These are phyloP conservation scores for Corynespora cassiicola DNA, from an alignment of 2,329 filamentous ascomycete genomes.

Conservation along the genomic window DNA sequence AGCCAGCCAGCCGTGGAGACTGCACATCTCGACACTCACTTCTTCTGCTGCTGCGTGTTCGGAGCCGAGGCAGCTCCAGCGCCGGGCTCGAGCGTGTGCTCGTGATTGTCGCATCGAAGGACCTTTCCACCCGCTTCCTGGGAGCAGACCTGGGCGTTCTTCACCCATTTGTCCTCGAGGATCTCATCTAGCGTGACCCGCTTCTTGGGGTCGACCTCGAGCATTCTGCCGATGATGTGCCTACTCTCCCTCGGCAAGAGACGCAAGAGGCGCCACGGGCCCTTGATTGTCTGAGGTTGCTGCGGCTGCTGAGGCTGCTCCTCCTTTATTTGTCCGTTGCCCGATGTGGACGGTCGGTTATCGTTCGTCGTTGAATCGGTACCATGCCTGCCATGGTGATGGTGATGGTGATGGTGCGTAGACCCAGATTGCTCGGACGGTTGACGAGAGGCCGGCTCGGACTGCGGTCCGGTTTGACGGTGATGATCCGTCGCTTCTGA, in stretches of 20 bases:
- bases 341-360: slow-evolving; percentile 13
- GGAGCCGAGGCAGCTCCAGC: slow-evolving; percentile 37
- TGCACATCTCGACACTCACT: slow-evolving; percentile 26
- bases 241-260: slow-evolving; percentile 88
- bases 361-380: slow-evolving; percentile 21
- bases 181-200: slow-evolving; percentile 88
- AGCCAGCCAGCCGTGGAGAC: too few species aligned
- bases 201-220: slow-evolving; percentile 83
- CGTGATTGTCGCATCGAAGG: slow-evolving; percentile 76
- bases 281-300: slow-evolving; percentile 72
- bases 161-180: slow-evolving; percentile 88
- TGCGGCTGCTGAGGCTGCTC: too few species aligned
- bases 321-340: slow-evolving; percentile 55
- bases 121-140: slow-evolving; percentile 78
- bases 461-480: slow-evolving; percentile 33
- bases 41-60: slow-evolving; percentile 41
- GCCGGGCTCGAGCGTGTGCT: slow-evolving; percentile 80
- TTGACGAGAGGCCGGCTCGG: slow-evolving; percentile 50
- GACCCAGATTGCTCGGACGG: slow-evolving; percentile 29
- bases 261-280: slow-evolving; percentile 87
- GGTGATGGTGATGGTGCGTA: slow-evolving; percentile 36
- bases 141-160: slow-evolving; percentile 80
- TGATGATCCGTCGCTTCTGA: slow-evolving; percentile 44
- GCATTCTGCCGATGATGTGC: slow-evolving; percentile 89
- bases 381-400: slow-evolving; percentile 38